Percentiles rank a stretch among this genome's conserved stretches.
Evolutionary conservation across 768 basidiomycete genomes (phyloP).

Genomic region (Leccinum fibrillosum): DNA sequence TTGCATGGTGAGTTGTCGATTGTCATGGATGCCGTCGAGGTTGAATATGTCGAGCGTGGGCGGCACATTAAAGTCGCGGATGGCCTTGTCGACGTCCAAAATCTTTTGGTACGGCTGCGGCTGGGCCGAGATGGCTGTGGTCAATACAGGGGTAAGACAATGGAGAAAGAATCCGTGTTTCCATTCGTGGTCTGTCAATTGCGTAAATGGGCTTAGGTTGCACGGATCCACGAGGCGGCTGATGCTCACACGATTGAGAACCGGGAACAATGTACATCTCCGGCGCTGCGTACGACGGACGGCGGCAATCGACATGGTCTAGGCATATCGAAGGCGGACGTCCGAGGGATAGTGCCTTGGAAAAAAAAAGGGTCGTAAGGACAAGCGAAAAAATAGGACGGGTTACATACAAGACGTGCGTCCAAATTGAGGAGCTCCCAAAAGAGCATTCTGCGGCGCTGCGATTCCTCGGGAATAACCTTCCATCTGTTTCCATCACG

Average conservation of each 20-base stretch:
- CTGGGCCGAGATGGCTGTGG: conserved; percentile 51
- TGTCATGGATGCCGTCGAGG: conserved; percentile 33
- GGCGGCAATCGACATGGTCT: conserved; percentile 60
- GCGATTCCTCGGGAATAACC: conserved; percentile 68
- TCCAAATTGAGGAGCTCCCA: conserved; percentile 76
- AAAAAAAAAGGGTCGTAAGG: conserved; percentile 6
- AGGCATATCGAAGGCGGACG: conserved; percentile 68
- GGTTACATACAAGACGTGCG: conserved; percentile 53
- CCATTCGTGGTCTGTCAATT: conserved; percentile 61
- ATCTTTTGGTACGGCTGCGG: conserved; percentile 51
- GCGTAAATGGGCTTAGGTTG: conserved; percentile 11
- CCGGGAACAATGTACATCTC: conserved; percentile 30
- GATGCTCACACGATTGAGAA: conserved; percentile 28
- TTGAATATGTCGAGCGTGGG: conserved; percentile 45
- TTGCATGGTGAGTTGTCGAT: conserved; percentile 62
- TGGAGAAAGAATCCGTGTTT: conserved; percentile 62
- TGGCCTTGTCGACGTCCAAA: conserved; percentile 48
- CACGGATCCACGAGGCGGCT: background rate
- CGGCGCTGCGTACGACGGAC: conserved; percentile 32
- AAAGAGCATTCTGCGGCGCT: conserved; percentile 64
- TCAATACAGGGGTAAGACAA: conserved; percentile 61
- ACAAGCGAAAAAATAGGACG: conserved; percentile 13
- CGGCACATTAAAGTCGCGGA: conserved; percentile 57
- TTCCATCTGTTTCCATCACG: conserved; percentile 63
- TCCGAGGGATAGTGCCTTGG: conserved; percentile 64